Percentiles rank a stretch among this genome's conserved stretches.
Conservation (phyloP, 73 alveolate genomes). For the Tetrahymena elliotti region DNA sequence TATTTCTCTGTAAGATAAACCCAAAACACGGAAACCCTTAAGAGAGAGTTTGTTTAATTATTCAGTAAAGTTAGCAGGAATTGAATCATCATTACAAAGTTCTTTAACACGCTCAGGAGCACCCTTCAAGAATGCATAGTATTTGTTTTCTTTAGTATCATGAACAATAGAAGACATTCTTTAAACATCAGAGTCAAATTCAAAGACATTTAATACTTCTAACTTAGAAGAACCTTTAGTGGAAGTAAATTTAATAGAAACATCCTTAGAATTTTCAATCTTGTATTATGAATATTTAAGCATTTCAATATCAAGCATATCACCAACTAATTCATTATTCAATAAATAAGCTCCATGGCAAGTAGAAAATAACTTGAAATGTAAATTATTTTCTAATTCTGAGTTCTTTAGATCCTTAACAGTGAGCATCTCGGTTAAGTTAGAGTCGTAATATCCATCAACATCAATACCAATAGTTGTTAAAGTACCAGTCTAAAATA, state of each 20-base stretch:
- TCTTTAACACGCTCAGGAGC: conserved; percentile 17
- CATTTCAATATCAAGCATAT: conserved; percentile 41
- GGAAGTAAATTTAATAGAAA: not conserved
- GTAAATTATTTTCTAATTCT: not conserved
- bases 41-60: not conserved
- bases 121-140: conserved; percentile 9
- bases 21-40: conserved; percentile 30
- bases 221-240: not conserved
- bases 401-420: not conserved
- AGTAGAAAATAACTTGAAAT: conserved; percentile 17
- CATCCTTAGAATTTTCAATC: conserved; percentile 3
- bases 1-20: conserved; percentile 14
- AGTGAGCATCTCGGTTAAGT: not conserved
- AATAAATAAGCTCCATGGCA: conserved; percentile 6
- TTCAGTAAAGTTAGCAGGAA: not conserved
- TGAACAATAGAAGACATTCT: conserved; percentile 21
- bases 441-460: not conserved
- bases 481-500: conserved; percentile 26
- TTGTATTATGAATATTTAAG: conserved; percentile 6
- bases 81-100: not conserved
- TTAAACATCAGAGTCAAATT: conserved; percentile 16
- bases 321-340: conserved; percentile 25
- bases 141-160: not conserved
- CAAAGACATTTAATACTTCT: conserved; percentile 12
- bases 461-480: conserved; percentile 15